Conservation (phyloP, 2,329 filamentous ascomycete genomes). For the Diaporthe citri region DNA sequence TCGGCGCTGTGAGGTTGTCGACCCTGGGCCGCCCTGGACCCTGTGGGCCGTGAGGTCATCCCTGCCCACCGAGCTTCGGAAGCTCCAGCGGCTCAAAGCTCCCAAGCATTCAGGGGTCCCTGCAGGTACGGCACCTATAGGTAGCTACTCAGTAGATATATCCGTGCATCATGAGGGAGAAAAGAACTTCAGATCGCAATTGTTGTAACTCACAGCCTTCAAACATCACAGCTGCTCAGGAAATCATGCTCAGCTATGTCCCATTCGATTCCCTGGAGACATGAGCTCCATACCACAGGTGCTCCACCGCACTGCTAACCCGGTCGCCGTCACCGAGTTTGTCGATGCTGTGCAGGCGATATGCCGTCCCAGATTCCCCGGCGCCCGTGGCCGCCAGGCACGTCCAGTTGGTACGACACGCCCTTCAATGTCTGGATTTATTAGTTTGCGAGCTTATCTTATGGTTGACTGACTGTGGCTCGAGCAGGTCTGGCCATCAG, state of each 20-base stretch:
- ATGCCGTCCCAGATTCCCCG: conserved; percentile 63
- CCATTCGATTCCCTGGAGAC: conserved; percentile 49
- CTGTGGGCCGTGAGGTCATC: background rate
- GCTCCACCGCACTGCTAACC: conserved; percentile 54
- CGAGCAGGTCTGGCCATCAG: conserved; percentile 81
- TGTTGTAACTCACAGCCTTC: background rate
- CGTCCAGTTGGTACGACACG: conserved; percentile 58
- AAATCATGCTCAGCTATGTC: conserved; percentile 2
- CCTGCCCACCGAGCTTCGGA: conserved; percentile 21
- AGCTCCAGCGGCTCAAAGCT: conserved; percentile 23
- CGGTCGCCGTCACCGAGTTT: conserved; percentile 57
- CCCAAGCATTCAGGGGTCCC: background rate
- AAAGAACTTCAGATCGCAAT: too few relatives aligned
- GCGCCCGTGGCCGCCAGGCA: conserved; percentile 49
- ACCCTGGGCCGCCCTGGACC: background rate
- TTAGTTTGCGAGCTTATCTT: too few relatives aligned
- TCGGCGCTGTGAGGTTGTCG: conserved; percentile 16
- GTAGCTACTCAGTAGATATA: background rate
- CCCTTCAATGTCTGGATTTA: background rate
- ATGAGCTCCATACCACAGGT: conserved; percentile 56
- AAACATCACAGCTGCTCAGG: background rate
- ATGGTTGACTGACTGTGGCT: background rate
- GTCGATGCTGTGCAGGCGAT: conserved; percentile 63
- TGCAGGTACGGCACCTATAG: background rate
- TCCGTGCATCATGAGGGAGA: background rate